These are phyloP conservation scores for Rauvolfia tetraphylla DNA, from an alignment of 257 asterid genomes.

Conservation along the genomic window DNA sequence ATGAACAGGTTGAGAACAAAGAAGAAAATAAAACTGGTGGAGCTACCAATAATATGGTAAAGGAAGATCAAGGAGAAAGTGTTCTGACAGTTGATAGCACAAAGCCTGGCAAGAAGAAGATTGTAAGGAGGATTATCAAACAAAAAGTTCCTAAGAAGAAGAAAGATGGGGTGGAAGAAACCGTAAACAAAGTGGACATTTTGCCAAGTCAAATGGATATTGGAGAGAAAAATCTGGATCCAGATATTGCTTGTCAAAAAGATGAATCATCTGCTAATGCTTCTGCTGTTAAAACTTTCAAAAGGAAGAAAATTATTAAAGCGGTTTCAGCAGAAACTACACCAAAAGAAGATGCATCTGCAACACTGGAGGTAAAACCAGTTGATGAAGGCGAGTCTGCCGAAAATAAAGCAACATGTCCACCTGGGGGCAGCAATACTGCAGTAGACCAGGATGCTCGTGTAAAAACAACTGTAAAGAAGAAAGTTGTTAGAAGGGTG, in stretches of 20 bases:
- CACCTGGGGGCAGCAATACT: conserved; percentile 32
- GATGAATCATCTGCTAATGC: conserved; percentile 44
- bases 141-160: conserved; percentile 28
- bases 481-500: conserved; percentile 69
- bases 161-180: conserved; percentile 27
- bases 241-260: conserved; percentile 46
- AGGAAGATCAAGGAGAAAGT: conserved; percentile 35
- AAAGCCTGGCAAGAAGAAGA: conserved; percentile 73
- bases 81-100: conserved; percentile 39
- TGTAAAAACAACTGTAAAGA: conserved; percentile 58
- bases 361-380: conserved; percentile 33
- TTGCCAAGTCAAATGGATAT: conserved; percentile 36
- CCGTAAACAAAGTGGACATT: conserved; percentile 29
- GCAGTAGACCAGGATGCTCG: conserved; percentile 37
- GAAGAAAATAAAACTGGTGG: conserved; percentile 36
- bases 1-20: conserved; percentile 34
- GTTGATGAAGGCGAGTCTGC: conserved; percentile 31
- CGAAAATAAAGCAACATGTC: conserved; percentile 36
- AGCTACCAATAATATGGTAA: conserved; percentile 27
- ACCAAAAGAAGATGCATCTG: conserved; percentile 32
- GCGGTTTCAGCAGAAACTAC: conserved; percentile 38
- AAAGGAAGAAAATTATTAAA: conserved; percentile 55
- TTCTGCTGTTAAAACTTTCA: conserved; percentile 50
- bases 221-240: conserved; percentile 31
- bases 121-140: conserved; percentile 50